Conservation (phyloP, 2,329 filamentous ascomycete genomes). For the Penicillium sclerotiorum region DNA sequence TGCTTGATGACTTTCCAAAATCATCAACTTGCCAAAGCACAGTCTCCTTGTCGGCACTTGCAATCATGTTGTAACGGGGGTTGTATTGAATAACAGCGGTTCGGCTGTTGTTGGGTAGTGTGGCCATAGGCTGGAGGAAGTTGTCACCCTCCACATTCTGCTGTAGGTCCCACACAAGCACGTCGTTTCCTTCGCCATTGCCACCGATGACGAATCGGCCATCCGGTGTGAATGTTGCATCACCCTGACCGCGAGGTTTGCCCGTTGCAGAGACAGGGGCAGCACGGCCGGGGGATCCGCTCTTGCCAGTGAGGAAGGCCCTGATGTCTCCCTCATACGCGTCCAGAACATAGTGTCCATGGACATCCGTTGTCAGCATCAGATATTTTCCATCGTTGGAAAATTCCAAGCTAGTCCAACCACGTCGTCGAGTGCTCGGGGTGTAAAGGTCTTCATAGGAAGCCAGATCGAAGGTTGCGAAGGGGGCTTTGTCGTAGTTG, state of each 20-base stretch:
- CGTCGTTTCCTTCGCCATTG: constrained; percentile 65
- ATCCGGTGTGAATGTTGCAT: constrained; percentile 87
- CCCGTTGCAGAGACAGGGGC: constrained; percentile 56
- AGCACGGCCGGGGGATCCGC: constrained; percentile 51
- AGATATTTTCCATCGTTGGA: constrained; percentile 92
- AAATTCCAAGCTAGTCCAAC: constrained; percentile 91
- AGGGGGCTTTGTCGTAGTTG: constrained; percentile 90
- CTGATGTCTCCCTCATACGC: constrained; percentile 82
- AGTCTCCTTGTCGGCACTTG: constrained; percentile 82
- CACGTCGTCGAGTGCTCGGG: constrained; percentile 50
- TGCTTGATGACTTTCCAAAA: constrained; percentile 34
- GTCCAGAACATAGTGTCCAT: constrained; percentile 89
- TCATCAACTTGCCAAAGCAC: constrained; percentile 77
- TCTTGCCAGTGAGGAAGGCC: constrained; percentile 65
- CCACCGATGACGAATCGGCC: constrained; percentile 86
- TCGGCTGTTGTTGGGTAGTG: constrained; percentile 56
- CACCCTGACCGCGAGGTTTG: constrained; percentile 62
- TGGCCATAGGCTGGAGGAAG: constrained; percentile 48
- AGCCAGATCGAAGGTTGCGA: constrained; percentile 78
- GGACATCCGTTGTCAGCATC: constrained; percentile 79
- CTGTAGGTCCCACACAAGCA: constrained; percentile 85
- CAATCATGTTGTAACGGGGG: constrained; percentile 87
- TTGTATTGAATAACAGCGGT: constrained; percentile 81
- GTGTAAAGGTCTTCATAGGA: constrained; percentile 58
- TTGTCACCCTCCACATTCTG: constrained; percentile 57